Base-by-base conservation (phyloP, 2,329 filamentous ascomycete species). In the Lasiodiplodia sp. region DNA sequence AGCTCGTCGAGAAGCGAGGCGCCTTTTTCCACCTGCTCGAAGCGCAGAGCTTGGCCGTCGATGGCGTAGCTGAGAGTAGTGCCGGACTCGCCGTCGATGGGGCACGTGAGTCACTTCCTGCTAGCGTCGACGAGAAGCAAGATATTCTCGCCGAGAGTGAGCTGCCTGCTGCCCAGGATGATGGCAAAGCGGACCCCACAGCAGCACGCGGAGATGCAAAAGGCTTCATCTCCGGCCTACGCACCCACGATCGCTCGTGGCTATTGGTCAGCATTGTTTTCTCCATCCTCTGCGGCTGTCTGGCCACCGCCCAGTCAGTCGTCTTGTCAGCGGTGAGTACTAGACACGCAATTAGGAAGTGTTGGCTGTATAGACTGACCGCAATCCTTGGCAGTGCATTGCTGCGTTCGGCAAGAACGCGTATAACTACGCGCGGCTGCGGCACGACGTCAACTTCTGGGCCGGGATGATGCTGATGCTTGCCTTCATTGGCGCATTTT, bases 21-120 rank as follows among this genome's bases (percentile, higher is more conserved):
- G 91, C 94, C 10, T 99, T 98, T 79, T 91, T 87, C 79, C 92
- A 90, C 68, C 87, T 98, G 12, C 94, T 98, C 8, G 91, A 93
- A 66, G 94, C 95, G 2, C 96, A 99, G 79, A 90, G 92, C 68
- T 72, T 80, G 8, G 78, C 44, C 2, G 58, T 52, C 8, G 14
- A 47, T 3, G 6, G 28, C 12, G 44, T 4, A 23, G 28, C 71
- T 14, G 64, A 57, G 18, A 34, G 21, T 21, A 10, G 6, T 14
- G 14, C 40, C 25, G 14, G 16, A 23, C n/a, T 23, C 3, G 7
- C 12, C 7, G 28, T 4, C 2, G 23, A 31, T 4, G 38, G 49
- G 16, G 14, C 18, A 5, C 14, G 31, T 18, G 23, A 31, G 12
- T 25, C 38, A 25, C 21, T 5, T 2, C 6, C 57, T 3, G 57